Evolutionary conservation across 345 rosid genomes (phyloP), one percentile per base, ranked within the genome.

Genomic region (Nasturtium officinale): DNA sequence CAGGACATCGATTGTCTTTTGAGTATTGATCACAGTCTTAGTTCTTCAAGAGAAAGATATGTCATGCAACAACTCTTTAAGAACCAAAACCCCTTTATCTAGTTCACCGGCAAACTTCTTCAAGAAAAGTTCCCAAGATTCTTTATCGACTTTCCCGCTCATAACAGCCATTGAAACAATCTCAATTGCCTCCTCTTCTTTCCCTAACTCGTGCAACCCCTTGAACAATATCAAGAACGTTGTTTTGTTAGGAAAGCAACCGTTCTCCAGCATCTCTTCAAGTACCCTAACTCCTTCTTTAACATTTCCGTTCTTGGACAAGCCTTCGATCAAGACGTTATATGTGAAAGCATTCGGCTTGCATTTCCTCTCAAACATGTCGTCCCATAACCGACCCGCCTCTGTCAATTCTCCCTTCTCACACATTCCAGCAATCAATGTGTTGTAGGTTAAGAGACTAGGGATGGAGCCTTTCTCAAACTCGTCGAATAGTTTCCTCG

Each of bases 331-430:
- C 82, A 93, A 73, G 78, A 86, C 80, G 59, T 83, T 89, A 71
- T 86, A 87, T 0, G 94, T 85, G 54, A 93, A 87, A 40, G 90
- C 96, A 78, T 85, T 91, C 0, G 92, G 96, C 74, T 66, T 79
- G 59, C 85, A 81, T 9, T 86, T 85, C 75, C 85, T 93, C 82
- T 93, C 97, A 56, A 85, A 82, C 98, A 93, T 93, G 47, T 85
- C 85, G 71, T 93, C 97, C 97, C 98, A 89, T 73, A 93, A 58
- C 63, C 76, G 82, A 70, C 90, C 94, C 0, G 87, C 92, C 79
- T 90, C 91, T 9, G 74, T 81, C 78, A 93, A 71, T 76, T 87
- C 90, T 1, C 89, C 91, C 32, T 71, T 78, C 79, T 91, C 96
- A 64, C 95, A 90, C 90, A 90, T 82, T 28, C 97, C 98, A 0